Conservation (phyloP, 495 filamentous ascomycete genomes). For the Talaromyces proteolyticus region DNA sequence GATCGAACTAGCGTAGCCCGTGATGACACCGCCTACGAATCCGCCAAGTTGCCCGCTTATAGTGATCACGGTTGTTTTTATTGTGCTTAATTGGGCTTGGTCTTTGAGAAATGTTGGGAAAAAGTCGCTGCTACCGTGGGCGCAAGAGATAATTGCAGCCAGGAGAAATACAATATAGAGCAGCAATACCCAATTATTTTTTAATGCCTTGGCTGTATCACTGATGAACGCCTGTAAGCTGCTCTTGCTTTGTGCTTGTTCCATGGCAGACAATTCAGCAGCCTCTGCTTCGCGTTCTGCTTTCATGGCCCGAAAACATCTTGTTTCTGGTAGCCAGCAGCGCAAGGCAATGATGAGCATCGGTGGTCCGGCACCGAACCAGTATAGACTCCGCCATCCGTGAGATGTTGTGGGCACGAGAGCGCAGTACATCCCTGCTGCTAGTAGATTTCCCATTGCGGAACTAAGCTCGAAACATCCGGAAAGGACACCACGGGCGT, state of each 20-base stretch:
- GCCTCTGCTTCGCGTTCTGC: conserved; percentile 23
- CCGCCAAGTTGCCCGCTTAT: conserved; percentile 22
- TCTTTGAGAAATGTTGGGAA: conserved; percentile 37
- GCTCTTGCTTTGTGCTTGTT: neutral
- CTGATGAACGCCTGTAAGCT: neutral
- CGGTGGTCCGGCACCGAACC: conserved; percentile 70
- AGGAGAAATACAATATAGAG: conserved; percentile 38
- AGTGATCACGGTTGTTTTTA: conserved; percentile 27
- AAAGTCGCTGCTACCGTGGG: conserved; percentile 39
- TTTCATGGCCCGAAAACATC: conserved; percentile 27
- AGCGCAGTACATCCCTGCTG: conserved; percentile 60
- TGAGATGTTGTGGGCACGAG: conserved; percentile 58
- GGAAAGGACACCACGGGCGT: conserved; percentile 60
- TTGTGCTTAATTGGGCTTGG: conserved; percentile 22
- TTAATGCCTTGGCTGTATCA: neutral
- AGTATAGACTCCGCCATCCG: conserved; percentile 66
- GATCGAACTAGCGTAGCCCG: conserved; percentile 31
- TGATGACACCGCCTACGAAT: conserved; percentile 20
- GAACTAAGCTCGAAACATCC: conserved; percentile 74
- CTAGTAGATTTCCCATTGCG: conserved; percentile 68
- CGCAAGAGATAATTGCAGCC: conserved; percentile 33
- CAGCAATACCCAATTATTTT: conserved; percentile 31
- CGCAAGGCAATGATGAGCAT: conserved; percentile 68
- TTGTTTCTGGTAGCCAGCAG: conserved; percentile 61
- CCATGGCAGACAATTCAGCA: neutral